phyloP scores from a whole-genome alignment of 1,284 basidiomycete genomes.

The Phlebopus sp. region DNA sequence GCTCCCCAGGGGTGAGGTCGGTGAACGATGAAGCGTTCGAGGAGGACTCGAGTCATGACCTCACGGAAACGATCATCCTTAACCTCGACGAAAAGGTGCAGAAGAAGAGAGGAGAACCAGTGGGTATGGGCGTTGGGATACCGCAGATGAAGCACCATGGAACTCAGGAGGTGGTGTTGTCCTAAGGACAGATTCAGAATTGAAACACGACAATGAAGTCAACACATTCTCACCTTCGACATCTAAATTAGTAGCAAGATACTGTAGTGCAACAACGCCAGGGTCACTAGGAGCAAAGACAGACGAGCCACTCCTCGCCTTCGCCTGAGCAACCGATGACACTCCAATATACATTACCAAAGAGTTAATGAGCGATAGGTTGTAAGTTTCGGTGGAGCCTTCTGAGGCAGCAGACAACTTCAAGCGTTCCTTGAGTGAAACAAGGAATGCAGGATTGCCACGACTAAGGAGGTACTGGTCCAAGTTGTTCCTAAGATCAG shows the following conservation, averaged over 20 bases:
- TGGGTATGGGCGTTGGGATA: slow-evolving; percentile 96
- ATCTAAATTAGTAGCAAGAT: slow-evolving; percentile 81
- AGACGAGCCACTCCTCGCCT: slow-evolving; percentile 74
- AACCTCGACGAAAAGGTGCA: slow-evolving; percentile 82
- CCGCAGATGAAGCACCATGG: slow-evolving; percentile 90
- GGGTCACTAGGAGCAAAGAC: slow-evolving; percentile 80
- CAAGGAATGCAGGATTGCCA: slow-evolving; percentile 66
- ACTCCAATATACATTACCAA: slow-evolving; percentile 95
- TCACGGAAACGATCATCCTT: slow-evolving; percentile 81
- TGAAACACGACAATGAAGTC: not conserved
- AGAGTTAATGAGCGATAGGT: slow-evolving; percentile 86
- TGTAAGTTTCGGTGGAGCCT: slow-evolving; percentile 69
- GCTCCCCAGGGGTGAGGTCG: slow-evolving; percentile 98
- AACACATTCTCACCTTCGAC: slow-evolving; percentile 70
- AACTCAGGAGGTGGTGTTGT: slow-evolving; percentile 89
- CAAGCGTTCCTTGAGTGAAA: slow-evolving; percentile 79
- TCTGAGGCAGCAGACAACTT: slow-evolving; percentile 53
- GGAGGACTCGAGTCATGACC: slow-evolving; percentile 86
- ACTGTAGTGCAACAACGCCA: slow-evolving; percentile 79
- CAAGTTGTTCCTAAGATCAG: slow-evolving; percentile 74
- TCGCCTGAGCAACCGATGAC: slow-evolving; percentile 82
- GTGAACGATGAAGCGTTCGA: slow-evolving; percentile 92
- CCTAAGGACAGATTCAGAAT: slow-evolving; percentile 44
- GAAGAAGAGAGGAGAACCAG: slow-evolving; percentile 89
- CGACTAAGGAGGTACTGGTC: slow-evolving; percentile 82